Evolutionary conservation across 2,329 filamentous ascomycete species (phyloP).

Genomic region (Sarocladium brachiariae): DNA sequence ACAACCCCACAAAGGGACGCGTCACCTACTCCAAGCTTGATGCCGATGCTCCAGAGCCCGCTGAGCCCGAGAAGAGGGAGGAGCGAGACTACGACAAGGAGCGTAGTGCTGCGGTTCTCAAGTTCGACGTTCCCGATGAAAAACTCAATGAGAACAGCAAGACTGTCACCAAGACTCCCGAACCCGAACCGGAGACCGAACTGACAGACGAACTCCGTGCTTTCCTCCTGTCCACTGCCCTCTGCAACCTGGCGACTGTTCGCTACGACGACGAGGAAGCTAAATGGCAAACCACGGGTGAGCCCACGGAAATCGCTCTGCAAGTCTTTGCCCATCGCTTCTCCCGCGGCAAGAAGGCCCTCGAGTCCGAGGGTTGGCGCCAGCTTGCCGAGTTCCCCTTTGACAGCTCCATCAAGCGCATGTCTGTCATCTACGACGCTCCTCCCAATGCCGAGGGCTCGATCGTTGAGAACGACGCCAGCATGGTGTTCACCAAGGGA

Average conservation of each 20-base stretch:
- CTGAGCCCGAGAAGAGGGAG: slow-evolving; percentile 31
- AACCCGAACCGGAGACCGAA: slow-evolving; percentile 31
- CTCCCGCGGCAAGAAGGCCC: slow-evolving; percentile 45
- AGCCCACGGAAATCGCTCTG: slow-evolving; percentile 70
- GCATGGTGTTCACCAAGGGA: slow-evolving; percentile 55
- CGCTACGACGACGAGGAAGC: slow-evolving; percentile 46
- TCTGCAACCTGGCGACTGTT: slow-evolving; percentile 60
- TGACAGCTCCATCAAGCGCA: slow-evolving; percentile 70
- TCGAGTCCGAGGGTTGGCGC: slow-evolving; percentile 50
- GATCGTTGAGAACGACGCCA: slow-evolving; percentile 34
- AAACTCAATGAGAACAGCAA: slow-evolving; percentile 34
- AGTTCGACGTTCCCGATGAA: slow-evolving; percentile 55
- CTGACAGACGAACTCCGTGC: slow-evolving; percentile 43
- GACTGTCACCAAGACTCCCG: slow-evolving; percentile 18
- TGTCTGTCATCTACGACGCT: slow-evolving; percentile 65
- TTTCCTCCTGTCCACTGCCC: slow-evolving; percentile 49
- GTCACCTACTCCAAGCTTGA: slow-evolving; percentile 39
- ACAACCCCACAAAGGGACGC: slow-evolving; percentile 52
- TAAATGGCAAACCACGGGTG: slow-evolving; percentile 60
- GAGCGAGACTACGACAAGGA: slow-evolving; percentile 53
- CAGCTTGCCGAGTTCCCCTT: slow-evolving; percentile 70
- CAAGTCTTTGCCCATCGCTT: slow-evolving; percentile 70
- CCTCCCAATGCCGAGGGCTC: slow-evolving; percentile 32
- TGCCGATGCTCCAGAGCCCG: slow-evolving; percentile 25
- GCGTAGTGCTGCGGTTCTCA: slow-evolving; percentile 52